Evolutionary conservation across 768 basidiomycete genomes (phyloP).

Genomic region (Solioccasus polychromus): DNA sequence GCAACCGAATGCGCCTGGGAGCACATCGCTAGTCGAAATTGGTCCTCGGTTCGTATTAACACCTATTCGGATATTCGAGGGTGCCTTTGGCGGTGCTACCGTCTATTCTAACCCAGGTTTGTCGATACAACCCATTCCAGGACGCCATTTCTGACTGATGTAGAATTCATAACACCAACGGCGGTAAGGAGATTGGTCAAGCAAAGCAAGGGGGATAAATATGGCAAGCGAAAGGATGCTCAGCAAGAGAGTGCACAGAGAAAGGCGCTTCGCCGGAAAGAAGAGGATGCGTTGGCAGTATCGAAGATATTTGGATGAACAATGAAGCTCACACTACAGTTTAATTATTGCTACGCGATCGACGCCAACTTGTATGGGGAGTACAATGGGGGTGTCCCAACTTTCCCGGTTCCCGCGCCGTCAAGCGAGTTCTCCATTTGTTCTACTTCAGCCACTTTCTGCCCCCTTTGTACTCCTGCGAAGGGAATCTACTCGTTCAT

Average conservation of each 20-base stretch:
- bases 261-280: conserved; percentile 58
- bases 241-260: conserved; percentile 64
- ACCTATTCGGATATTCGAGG: conserved; percentile 97
- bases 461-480: conserved; percentile 27
- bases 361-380: neutral
- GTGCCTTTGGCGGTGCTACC: conserved; percentile 91
- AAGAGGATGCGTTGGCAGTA: conserved; percentile 79
- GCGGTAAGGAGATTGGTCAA: conserved; percentile 68
- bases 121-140: too few relatives aligned
- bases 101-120: conserved; percentile 93
- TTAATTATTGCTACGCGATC: neutral
- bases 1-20: conserved; percentile 80
- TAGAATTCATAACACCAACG: conserved; percentile 92
- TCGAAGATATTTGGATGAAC: conserved; percentile 85
- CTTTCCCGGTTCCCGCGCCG: conserved; percentile 1
- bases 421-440: conserved; percentile 30
- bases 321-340: neutral
- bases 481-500: conserved; percentile 23
- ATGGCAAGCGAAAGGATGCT: conserved; percentile 77
- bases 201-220: conserved; percentile 76
- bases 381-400: conserved; percentile 19
- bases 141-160: neutral
- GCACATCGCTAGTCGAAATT: conserved; percentile 90
- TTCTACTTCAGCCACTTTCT: conserved; percentile 11
- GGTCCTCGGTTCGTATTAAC: conserved; percentile 97